phyloP scores from a whole-genome alignment of 2,329 filamentous ascomycete genomes.

The Phaeoacremonium minimum region DNA sequence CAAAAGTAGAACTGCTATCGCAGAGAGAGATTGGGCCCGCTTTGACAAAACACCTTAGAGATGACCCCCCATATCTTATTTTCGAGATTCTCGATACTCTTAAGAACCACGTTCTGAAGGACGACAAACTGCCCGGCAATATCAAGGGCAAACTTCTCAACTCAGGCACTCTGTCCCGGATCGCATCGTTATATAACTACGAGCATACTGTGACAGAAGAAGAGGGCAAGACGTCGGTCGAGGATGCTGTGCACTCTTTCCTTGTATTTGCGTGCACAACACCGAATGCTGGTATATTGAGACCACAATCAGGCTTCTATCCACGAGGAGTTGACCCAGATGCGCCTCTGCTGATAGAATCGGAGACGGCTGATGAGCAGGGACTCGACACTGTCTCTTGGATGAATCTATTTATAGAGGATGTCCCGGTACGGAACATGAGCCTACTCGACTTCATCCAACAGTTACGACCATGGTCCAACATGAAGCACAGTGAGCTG shows the following conservation, averaged over 20 bases:
- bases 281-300: conserved; percentile 66
- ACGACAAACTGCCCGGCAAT: conserved; percentile 67
- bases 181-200: conserved; percentile 69
- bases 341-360: conserved; percentile 29
- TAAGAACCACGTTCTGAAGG: conserved; percentile 67
- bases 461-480: conserved; percentile 78
- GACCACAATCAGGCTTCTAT: conserved; percentile 80
- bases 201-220: conserved; percentile 37
- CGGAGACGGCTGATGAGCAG: conserved; percentile 47
- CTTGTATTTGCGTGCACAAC: conserved; percentile 72
- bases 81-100: conserved; percentile 70
- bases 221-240: conserved; percentile 46
- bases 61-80: conserved; percentile 73
- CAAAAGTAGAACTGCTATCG: conserved; percentile 78
- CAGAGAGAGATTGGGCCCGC: conserved; percentile 67
- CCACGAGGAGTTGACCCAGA: conserved; percentile 64
- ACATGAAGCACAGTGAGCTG: conserved; percentile 75
- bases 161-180: conserved; percentile 65
- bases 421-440: conserved; percentile 73
- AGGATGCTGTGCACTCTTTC: conserved; percentile 70
- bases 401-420: conserved; percentile 61
- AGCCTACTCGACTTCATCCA: conserved; percentile 75
- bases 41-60: conserved; percentile 71
- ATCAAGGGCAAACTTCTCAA: conserved; percentile 75
- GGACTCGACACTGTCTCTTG: conserved; percentile 67